A percentile compares a stretch with the other conserved stretches of the same genome.
Conservation (phyloP, 2,329 filamentous ascomycete genomes). For the Apiospora aurea region DNA sequence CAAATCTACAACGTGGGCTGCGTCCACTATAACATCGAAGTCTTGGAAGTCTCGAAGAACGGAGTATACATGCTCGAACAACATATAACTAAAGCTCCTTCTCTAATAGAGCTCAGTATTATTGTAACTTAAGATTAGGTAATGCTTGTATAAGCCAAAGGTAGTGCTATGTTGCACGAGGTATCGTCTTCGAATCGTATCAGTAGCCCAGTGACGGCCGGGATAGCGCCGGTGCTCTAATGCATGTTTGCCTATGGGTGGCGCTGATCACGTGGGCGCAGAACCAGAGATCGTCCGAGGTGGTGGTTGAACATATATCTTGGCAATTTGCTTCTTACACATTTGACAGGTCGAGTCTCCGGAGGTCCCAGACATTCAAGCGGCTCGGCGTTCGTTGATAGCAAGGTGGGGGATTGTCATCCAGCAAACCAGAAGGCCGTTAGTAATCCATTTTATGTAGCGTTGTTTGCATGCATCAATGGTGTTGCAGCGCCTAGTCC, state of each 20-base stretch:
- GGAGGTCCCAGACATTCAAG: neutral
- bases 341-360: neutral
- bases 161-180: conserved; percentile 9
- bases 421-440: neutral
- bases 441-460: neutral
- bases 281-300: neutral
- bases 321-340: conserved; percentile 6
- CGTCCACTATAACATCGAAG: neutral
- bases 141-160: conserved; percentile 14
- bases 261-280: neutral
- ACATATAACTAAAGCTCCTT: neutral
- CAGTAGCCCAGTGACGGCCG: neutral
- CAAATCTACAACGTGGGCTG: neutral
- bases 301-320: conserved; percentile 10
- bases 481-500: neutral
- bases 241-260: neutral
- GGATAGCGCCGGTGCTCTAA: neutral
- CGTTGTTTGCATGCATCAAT: neutral
- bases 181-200: conserved; percentile 1
- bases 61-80: neutral
- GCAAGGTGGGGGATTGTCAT: neutral
- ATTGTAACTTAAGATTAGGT: neutral
- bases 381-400: neutral
- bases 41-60: neutral
- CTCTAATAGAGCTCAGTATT: neutral